Evolutionary conservation across 345 rosid genomes (phyloP).

Genomic region (Ceriops zippeliana): DNA sequence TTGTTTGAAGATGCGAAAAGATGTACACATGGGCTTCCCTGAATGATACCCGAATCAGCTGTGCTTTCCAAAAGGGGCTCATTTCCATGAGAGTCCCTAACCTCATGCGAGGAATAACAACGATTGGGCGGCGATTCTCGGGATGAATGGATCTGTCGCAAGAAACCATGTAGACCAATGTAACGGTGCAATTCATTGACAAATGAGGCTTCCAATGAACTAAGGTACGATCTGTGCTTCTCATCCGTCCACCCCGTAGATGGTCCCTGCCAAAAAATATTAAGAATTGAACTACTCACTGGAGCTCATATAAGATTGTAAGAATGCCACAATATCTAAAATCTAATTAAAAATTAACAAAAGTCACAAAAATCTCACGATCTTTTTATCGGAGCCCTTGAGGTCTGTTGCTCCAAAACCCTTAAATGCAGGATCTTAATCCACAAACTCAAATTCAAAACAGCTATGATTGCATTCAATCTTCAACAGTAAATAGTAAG

Average conservation of each 20-base stretch:
- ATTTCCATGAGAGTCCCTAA: slow-evolving; percentile 32
- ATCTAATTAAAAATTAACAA: too few species aligned
- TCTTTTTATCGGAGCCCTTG: too few species aligned
- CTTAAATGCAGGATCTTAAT: too few species aligned
- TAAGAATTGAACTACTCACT: neutral
- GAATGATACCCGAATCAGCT: slow-evolving; percentile 35
- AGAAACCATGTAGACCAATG: slow-evolving; percentile 19
- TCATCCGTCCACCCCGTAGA: slow-evolving; percentile 64
- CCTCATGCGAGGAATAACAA: slow-evolving; percentile 43
- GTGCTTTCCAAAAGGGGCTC: slow-evolving; percentile 31
- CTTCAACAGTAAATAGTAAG: too few species aligned
- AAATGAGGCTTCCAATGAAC: slow-evolving; percentile 61
- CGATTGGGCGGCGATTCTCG: slow-evolving; percentile 18
- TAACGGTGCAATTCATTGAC: slow-evolving; percentile 52
- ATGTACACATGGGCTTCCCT: slow-evolving; percentile 17
- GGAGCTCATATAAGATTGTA: neutral
- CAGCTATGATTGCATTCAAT: too few species aligned
- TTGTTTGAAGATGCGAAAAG: slow-evolving; percentile 16
- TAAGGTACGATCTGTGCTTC: slow-evolving; percentile 58
- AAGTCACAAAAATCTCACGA: too few species aligned
- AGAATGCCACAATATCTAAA: too few species aligned
- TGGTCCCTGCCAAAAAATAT: slow-evolving; percentile 35
- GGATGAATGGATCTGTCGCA: slow-evolving; percentile 25
- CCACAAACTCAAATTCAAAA: too few species aligned
- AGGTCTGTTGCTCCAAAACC: too few species aligned